Conservation (phyloP, 2,329 filamentous ascomycete species). For the Tolypocladium guangdongense region DNA sequence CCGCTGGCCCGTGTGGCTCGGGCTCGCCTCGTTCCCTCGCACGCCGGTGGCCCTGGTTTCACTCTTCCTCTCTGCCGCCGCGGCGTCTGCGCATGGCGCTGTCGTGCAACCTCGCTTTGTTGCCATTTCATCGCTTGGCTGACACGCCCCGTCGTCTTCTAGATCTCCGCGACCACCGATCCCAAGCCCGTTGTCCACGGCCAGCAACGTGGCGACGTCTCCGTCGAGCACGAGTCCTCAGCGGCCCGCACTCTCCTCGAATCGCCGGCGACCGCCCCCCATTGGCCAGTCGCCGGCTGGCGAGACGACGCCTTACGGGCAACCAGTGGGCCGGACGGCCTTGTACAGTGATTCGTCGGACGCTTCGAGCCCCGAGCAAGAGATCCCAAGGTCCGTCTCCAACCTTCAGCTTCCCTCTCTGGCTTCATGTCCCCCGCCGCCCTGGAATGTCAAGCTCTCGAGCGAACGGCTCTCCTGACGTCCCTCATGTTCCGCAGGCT, state of each 20-base stretch:
- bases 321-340: conserved; percentile 15
- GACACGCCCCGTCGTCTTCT: neutral
- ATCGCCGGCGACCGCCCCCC: conserved; percentile 13
- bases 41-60: neutral
- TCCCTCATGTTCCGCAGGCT: conserved; percentile 11
- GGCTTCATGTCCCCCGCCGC: neutral
- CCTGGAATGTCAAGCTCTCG: neutral
- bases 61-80: neutral
- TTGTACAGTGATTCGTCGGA: conserved; percentile 27
- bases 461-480: neutral
- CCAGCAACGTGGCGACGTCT: conserved; percentile 29
- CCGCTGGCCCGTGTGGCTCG: neutral
- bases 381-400: conserved; percentile 20
- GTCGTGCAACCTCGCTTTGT: neutral
- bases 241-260: conserved; percentile 10
- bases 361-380: conserved; percentile 20
- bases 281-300: conserved; percentile 5
- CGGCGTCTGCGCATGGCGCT: neutral
- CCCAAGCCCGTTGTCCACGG: conserved; percentile 39
- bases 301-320: conserved; percentile 1
- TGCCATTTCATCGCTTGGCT: neutral
- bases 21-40: neutral
- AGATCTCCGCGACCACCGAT: conserved; percentile 38
- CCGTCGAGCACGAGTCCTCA: conserved; percentile 29
- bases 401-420: neutral